Evolutionary conservation across 2,329 filamentous ascomycete genomes (phyloP).

Genomic region (Colletotrichum tanaceti): DNA sequence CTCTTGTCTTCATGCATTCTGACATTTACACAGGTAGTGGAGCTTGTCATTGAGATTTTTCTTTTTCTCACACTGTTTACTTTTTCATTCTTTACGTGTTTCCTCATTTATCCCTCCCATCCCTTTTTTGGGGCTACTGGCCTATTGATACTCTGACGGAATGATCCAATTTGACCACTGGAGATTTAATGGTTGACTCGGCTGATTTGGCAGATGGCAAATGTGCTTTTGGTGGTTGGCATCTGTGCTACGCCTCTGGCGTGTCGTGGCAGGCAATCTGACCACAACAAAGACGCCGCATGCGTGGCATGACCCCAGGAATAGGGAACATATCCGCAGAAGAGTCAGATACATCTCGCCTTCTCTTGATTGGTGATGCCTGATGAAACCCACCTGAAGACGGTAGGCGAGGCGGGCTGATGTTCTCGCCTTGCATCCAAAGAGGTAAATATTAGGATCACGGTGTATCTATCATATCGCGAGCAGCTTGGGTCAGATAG

Average conservation of each 20-base stretch:
- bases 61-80: background rate
- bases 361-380: background rate
- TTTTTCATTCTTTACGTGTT: constrained; percentile 1
- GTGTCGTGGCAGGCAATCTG: background rate
- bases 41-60: constrained; percentile 5
- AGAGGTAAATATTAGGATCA: background rate
- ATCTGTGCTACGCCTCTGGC: background rate
- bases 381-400: background rate
- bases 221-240: background rate
- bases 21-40: constrained; percentile 6
- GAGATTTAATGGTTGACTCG: background rate
- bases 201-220: background rate
- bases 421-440: background rate
- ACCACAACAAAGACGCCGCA: background rate
- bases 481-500: too few relatives aligned
- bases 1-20: constrained; percentile 12
- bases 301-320: background rate
- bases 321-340: background rate
- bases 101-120: background rate
- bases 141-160: background rate
- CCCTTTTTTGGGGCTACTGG: background rate
- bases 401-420: background rate
- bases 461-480: background rate
- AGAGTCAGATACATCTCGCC: background rate
- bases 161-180: background rate